Evolutionary conservation across 495 filamentous ascomycete genomes (phyloP), one percentile per base, ranked within the genome.

Genomic region (Aspergillus coremiiformis): DNA sequence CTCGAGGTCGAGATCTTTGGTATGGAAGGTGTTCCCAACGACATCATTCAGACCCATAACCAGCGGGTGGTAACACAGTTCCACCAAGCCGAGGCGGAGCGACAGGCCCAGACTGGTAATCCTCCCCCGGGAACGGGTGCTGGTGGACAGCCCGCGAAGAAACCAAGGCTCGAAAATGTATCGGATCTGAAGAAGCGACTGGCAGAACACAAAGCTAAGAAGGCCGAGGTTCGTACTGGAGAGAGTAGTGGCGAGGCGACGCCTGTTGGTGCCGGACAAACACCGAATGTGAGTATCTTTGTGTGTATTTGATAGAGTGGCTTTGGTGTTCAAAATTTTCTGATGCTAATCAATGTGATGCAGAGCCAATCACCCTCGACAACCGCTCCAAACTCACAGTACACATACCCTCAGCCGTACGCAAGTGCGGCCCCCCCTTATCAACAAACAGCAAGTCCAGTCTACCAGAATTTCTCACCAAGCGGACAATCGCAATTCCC

Each of bases 1-100:
- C 79, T 93, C 29, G 89, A 95, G 39, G 79, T 95, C 42, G 93
- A 98, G 68, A 96, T 98, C 58, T 98, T 97, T 64, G 93, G 92
- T 59, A 96, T 95, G 86, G 91, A 97, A 61, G 93, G 93, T 58
- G 87, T 98, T 17, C 93, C 93, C 9, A 87, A 89, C 30, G 89
- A 95, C 33, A 78, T 95, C 51, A 72, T 87, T 20, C 75, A 84
- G 52, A 77, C 83, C 47, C 94, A 97, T 69, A 84, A 88, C 53
- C 85, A 93, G 71, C 84, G 86, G 50, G 87, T 97, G 56, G 79
- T 87, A 47, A 76, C 81, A 30, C 85, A 87, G 65, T 95, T 84
- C 68, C 89, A 91, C 65, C 82, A 86, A 55, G 86, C 84, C 9
- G 89, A 95, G 68, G 84, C 84, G 19, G 88, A 96, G 64, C 81